phyloP scores from a whole-genome alignment of 805 yeast species.

The Zygosaccharomyces siamensis region DNA sequence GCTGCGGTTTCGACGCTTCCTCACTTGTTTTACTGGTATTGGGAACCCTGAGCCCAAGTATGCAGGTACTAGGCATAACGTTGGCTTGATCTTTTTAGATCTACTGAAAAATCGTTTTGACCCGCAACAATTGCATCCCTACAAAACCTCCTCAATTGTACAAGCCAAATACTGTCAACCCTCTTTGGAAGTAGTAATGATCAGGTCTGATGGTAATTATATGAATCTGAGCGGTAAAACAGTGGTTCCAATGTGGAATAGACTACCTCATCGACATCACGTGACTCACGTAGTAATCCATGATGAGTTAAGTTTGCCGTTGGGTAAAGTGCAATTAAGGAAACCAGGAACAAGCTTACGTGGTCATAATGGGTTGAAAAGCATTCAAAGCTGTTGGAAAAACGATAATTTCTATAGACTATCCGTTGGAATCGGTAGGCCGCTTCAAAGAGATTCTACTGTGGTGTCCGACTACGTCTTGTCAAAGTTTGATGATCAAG shows the following conservation, averaged over 20 bases:
- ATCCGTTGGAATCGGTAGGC: slow-evolving; percentile 75
- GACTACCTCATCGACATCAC: slow-evolving; percentile 31
- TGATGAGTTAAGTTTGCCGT: slow-evolving; percentile 66
- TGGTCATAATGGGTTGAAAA: slow-evolving; percentile 81
- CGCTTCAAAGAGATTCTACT: slow-evolving; percentile 41
- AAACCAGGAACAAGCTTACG: slow-evolving; percentile 56
- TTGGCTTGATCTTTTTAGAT: slow-evolving; percentile 59
- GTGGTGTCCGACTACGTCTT: slow-evolving; percentile 62
- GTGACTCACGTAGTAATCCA: slow-evolving; percentile 57
- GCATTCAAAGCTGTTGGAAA: slow-evolving; percentile 47
- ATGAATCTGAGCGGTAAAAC: slow-evolving; percentile 74
- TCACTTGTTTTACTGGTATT: slow-evolving; percentile 35
- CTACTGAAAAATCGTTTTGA: slow-evolving; percentile 26
- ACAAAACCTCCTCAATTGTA: slow-evolving; percentile 9
- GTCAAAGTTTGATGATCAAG: slow-evolving; percentile 44
- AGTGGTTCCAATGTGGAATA: slow-evolving; percentile 45
- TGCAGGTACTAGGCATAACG: slow-evolving; percentile 66
- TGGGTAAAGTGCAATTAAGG: slow-evolving; percentile 64
- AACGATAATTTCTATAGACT: slow-evolving; percentile 53
- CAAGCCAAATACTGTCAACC: slow-evolving; percentile 14
- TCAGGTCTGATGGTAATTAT: slow-evolving; percentile 45
- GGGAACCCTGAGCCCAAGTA: slow-evolving; percentile 75
- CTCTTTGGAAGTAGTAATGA: slow-evolving; percentile 37
- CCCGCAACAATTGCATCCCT: slow-evolving; percentile 10
- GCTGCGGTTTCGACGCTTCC: background rate